These are phyloP conservation scores for Aspergillus awamori DNA, from an alignment of 2,329 filamentous ascomycete genomes.

Conservation along the genomic window DNA sequence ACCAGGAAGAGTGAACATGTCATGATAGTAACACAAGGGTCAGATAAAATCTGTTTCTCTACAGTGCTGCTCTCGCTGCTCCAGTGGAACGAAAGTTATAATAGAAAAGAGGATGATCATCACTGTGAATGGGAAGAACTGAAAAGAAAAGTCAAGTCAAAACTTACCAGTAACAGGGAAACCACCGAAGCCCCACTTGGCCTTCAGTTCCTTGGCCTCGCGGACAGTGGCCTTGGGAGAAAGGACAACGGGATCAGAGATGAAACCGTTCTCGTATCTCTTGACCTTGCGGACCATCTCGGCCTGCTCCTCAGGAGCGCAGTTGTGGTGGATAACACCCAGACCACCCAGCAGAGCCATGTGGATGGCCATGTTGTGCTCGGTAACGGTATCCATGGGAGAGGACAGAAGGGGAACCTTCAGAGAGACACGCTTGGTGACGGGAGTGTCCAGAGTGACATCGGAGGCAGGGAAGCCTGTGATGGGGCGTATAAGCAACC, in stretches of 20 bases:
- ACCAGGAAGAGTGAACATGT: neutral
- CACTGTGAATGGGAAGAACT: constrained; percentile 63
- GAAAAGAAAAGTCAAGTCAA: constrained; percentile 17
- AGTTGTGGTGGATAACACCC: constrained; percentile 98
- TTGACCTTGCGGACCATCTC: constrained; percentile 99
- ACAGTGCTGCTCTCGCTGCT: constrained; percentile 84
- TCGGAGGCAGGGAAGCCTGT: constrained; percentile 85
- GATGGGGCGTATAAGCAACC: constrained; percentile 26
- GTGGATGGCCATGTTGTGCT: constrained; percentile 99
- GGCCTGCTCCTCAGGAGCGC: constrained; percentile 93
- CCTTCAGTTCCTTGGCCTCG: constrained; percentile 89
- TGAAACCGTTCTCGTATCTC: constrained; percentile 99
- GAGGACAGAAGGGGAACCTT: constrained; percentile 98
- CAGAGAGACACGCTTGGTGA: constrained; percentile 93
- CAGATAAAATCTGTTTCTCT: constrained; percentile 66
- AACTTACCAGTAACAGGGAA: constrained; percentile 96
- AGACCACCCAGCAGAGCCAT: constrained; percentile 62
- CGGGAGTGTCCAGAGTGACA: constrained; percentile 82
- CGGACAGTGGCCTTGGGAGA: constrained; percentile 83
- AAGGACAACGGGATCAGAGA: constrained; percentile 91
- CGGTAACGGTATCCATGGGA: constrained; percentile 99
- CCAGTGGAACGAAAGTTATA: constrained; percentile 99
- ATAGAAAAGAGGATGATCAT: constrained; percentile 62
- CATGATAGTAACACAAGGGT: constrained; percentile 27
- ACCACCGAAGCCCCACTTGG: constrained; percentile 97